Percentiles rank a stretch among this genome's conserved stretches.
phyloP scores from a whole-genome alignment of 2,329 filamentous ascomycete species.

The Aspergillus neotritici region DNA sequence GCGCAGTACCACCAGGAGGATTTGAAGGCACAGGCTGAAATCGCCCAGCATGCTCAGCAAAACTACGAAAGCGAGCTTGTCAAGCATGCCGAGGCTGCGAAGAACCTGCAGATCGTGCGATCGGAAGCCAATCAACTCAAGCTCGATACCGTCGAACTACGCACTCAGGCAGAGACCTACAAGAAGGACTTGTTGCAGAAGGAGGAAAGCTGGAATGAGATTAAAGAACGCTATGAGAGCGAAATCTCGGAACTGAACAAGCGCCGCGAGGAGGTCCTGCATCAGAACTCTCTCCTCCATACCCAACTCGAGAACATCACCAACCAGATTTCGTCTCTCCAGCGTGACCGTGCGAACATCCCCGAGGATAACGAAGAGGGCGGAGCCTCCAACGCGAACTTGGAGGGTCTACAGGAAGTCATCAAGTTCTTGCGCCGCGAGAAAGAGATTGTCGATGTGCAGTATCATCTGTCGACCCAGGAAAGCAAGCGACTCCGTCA shows the following conservation, averaged over 20 bases:
- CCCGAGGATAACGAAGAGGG: conserved; percentile 49
- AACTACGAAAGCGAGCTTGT: conserved; percentile 92
- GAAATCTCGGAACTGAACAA: conserved; percentile 74
- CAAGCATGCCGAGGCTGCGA: conserved; percentile 93
- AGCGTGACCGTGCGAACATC: conserved; percentile 62
- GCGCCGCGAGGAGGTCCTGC: conserved; percentile 74
- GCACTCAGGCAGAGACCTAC: conserved; percentile 78
- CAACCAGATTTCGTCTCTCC: conserved; percentile 70
- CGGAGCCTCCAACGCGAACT: conserved; percentile 49
- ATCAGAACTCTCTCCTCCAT: conserved; percentile 87
- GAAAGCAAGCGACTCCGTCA: conserved; percentile 85
- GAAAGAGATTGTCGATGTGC: conserved; percentile 97
- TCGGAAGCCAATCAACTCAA: conserved; percentile 76
- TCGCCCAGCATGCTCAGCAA: conserved; percentile 86
- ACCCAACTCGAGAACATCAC: conserved; percentile 80
- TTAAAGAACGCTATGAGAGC: conserved; percentile 71
- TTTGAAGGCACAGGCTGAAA: conserved; percentile 85
- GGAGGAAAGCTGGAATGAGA: conserved; percentile 82
- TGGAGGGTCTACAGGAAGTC: conserved; percentile 79
- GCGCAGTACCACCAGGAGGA: conserved; percentile 85
- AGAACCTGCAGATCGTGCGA: conserved; percentile 71
- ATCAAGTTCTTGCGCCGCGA: conserved; percentile 88
- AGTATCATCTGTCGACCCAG: conserved; percentile 81
- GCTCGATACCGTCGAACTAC: conserved; percentile 67
- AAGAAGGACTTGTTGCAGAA: conserved; percentile 72